Evolutionary conservation across 371 early-diverging fungal species (phyloP).

Genomic region (Mortierella sp.): DNA sequence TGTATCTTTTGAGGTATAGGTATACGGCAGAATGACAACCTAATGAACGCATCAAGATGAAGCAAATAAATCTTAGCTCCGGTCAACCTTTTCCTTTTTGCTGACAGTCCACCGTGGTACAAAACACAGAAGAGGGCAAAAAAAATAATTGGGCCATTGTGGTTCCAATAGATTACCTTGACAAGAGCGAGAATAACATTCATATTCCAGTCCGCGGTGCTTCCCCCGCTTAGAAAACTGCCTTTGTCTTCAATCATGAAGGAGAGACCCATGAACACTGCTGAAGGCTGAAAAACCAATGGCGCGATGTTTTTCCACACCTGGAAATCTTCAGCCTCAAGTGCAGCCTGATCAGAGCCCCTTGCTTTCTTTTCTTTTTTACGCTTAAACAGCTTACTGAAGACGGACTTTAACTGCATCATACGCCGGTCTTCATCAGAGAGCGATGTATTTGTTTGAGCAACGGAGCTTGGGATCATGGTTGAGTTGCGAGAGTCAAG

Average conservation of each 20-base stretch:
- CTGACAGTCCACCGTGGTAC: no score
- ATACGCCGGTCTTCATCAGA: conserved; percentile 48
- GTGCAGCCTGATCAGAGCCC: conserved; percentile 21
- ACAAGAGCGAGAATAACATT: conserved; percentile 56
- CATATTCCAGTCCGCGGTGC: conserved; percentile 53
- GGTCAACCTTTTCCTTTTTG: no score
- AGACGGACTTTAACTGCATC: conserved; percentile 40
- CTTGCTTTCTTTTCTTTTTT: conserved; percentile 46
- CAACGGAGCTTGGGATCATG: conserved; percentile 7
- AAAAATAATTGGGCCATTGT: not conserved
- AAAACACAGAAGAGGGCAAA: no score
- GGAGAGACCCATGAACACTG: conserved; percentile 52
- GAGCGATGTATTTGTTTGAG: conserved; percentile 6
- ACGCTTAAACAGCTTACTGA: conserved; percentile 53
- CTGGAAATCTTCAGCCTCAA: conserved; percentile 42
- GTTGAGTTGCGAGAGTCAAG: conserved; percentile 16
- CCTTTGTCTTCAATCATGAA: conserved; percentile 57
- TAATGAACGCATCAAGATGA: conserved; percentile 16
- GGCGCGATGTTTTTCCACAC: conserved; percentile 48
- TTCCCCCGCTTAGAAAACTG: conserved; percentile 22
- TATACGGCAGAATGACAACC: conserved; percentile 54
- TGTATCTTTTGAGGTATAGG: conserved; percentile 47
- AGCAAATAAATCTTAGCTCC: not conserved
- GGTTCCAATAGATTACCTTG: conserved; percentile 28
- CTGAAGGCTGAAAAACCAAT: conserved; percentile 42